Conservation (phyloP, 208 protist species). For the Lotmaria passim region DNA sequence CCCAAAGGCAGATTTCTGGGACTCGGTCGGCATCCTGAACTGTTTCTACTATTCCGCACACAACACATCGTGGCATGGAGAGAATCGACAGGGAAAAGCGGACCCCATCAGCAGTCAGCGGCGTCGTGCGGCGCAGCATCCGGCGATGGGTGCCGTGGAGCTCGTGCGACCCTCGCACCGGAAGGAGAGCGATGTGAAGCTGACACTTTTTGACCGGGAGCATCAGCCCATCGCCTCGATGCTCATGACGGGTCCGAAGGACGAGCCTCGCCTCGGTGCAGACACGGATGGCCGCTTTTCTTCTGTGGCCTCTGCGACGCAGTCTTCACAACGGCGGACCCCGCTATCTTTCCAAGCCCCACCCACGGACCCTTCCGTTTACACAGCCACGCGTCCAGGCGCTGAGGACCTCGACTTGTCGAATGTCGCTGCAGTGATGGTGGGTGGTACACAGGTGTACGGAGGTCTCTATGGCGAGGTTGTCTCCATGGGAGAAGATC, state of each 20-base stretch:
- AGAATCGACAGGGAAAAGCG: too few relatives aligned
- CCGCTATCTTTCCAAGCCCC: conserved; percentile 9
- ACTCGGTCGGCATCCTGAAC: conserved; percentile 68
- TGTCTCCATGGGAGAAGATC: conserved; percentile 21
- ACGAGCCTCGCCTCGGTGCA: background rate
- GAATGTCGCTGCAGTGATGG: conserved; percentile 2
- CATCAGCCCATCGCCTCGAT: conserved; percentile 66
- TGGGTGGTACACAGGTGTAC: conserved; percentile 23
- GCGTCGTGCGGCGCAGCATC: conserved; percentile 34
- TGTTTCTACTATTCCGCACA: conserved; percentile 72
- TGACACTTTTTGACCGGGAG: conserved; percentile 64
- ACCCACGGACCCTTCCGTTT: background rate
- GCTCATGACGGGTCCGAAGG: conserved; percentile 60
- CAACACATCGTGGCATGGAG: background rate
- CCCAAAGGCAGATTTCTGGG: conserved; percentile 77
- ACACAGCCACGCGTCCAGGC: background rate
- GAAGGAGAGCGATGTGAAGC: conserved; percentile 58
- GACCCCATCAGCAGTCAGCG: conserved; percentile 4
- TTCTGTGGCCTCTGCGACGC: background rate
- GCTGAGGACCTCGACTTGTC: background rate
- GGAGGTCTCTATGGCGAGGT: conserved; percentile 56
- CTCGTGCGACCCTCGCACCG: conserved; percentile 60
- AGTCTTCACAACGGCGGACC: background rate
- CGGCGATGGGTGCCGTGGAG: conserved; percentile 76
- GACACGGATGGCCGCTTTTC: conserved; percentile 3